Evolutionary conservation across 2,329 filamentous ascomycete species (phyloP).

Genomic region (Volutella citrinella): DNA sequence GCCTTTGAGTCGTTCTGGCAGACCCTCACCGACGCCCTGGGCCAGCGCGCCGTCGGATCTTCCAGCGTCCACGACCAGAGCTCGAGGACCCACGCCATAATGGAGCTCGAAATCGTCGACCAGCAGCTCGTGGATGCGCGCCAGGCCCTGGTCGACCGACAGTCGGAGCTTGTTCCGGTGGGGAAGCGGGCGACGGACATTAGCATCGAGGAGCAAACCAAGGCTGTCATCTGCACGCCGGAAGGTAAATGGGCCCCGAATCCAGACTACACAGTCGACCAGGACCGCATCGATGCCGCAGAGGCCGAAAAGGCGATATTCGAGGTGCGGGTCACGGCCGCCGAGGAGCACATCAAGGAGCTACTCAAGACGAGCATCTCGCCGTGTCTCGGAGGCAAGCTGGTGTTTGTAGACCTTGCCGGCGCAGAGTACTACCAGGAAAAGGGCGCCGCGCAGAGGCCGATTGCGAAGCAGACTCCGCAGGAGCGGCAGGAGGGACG

Average conservation of each 20-base stretch:
- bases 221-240: conserved; percentile 21
- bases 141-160: conserved; percentile 35
- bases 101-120: conserved; percentile 41
- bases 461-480: conserved; percentile 3
- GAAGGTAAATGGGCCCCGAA: conserved; percentile 2
- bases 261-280: conserved; percentile 1
- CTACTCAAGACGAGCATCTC: conserved; percentile 21
- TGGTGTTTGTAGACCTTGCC: conserved; percentile 44
- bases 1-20: conserved; percentile 29
- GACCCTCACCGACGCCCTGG: conserved; percentile 28
- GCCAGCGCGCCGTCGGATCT: conserved; percentile 30
- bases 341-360: conserved; percentile 29
- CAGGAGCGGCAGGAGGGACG: conserved; percentile 39
- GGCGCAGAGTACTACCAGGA: conserved; percentile 41
- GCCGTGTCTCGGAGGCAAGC: conserved; percentile 36
- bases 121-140: conserved; percentile 32
- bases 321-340: neutral
- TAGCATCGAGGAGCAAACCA: conserved; percentile 33
- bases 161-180: conserved; percentile 43
- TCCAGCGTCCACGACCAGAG: conserved; percentile 42
- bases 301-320: conserved; percentile 1
- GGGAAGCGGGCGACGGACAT: conserved; percentile 35
- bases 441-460: conserved; percentile 9
- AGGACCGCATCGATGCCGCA: conserved; percentile 1
- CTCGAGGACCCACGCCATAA: conserved; percentile 41